These are phyloP conservation scores for Zymoseptoria passerinii DNA, from an alignment of 2,329 filamentous ascomycete species.

Conservation along the genomic window DNA sequence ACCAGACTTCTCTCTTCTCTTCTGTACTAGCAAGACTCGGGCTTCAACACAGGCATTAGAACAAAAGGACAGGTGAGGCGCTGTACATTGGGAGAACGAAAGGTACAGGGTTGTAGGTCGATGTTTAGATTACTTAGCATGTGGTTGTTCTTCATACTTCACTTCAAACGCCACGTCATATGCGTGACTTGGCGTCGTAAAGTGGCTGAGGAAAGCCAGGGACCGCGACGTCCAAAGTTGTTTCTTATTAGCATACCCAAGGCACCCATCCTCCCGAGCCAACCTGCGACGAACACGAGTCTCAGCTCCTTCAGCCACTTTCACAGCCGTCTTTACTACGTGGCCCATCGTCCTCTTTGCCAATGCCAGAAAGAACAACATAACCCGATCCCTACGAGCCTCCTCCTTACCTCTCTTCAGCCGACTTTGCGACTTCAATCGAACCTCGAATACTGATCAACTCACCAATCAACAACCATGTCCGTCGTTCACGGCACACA, in stretches of 20 bases:
- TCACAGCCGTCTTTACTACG: neutral
- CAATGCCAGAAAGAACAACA: neutral
- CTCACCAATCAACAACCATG: neutral
- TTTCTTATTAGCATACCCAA: neutral
- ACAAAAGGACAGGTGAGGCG: too few relatives aligned
- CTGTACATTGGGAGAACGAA: too few relatives aligned
- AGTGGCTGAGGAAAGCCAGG: neutral
- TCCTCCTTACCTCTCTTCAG: neutral
- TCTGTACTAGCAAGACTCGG: too few relatives aligned
- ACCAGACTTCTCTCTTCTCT: too few relatives aligned
- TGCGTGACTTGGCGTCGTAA: neutral
- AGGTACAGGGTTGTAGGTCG: too few relatives aligned
- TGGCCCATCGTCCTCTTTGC: neutral
- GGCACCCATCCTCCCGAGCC: neutral
- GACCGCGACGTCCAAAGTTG: neutral
- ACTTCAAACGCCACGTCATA: neutral
- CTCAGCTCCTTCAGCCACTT: neutral
- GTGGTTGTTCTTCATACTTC: neutral
- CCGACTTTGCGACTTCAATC: neutral
- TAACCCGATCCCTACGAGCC: neutral
- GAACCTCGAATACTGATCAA: neutral
- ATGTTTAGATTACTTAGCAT: neutral
- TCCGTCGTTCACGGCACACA: constrained; percentile 43
- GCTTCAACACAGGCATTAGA: too few relatives aligned
- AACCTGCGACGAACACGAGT: neutral